A percentile compares a stretch with the other conserved stretches of the same genome.
These are phyloP conservation scores for Thuja plicata DNA, from an alignment of 83 land plant genomes.

Conservation along the genomic window DNA sequence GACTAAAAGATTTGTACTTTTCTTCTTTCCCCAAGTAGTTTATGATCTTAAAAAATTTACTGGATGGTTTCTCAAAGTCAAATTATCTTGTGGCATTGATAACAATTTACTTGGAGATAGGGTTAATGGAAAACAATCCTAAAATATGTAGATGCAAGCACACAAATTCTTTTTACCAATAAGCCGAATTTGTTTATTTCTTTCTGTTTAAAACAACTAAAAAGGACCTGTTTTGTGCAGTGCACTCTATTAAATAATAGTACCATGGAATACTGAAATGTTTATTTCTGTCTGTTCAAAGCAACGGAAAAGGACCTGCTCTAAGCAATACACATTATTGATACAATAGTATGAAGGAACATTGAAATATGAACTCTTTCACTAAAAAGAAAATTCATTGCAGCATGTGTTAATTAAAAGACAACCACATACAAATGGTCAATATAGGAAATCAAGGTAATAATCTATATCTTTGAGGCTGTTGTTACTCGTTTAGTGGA, in stretches of 20 bases:
- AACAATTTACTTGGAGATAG: not conserved
- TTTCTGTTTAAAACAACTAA: not conserved
- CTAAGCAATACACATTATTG: not conserved
- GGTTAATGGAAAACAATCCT: not conserved
- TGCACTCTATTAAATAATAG: not conserved
- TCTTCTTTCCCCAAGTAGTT: not conserved
- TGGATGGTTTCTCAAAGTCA: not conserved
- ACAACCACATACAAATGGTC: not conserved
- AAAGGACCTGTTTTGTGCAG: not conserved
- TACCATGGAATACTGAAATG: not conserved
- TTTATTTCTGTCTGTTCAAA: not conserved
- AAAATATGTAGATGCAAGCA: not conserved
- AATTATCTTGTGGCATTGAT: not conserved
- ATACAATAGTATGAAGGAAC: not conserved
- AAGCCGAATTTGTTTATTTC: not conserved
- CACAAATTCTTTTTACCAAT: not conserved
- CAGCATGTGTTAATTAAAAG: not conserved
- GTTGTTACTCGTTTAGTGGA: not conserved
- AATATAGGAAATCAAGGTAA: not conserved
- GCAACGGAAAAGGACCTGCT: not conserved
- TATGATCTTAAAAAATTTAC: not conserved
- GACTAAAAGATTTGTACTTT: not conserved
- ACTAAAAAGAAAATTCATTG: not conserved
- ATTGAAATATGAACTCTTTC: not conserved
- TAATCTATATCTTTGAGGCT: not conserved